Evolutionary conservation across 2,329 filamentous ascomycete genomes (phyloP).

Genomic region (Pyricularia sp.): DNA sequence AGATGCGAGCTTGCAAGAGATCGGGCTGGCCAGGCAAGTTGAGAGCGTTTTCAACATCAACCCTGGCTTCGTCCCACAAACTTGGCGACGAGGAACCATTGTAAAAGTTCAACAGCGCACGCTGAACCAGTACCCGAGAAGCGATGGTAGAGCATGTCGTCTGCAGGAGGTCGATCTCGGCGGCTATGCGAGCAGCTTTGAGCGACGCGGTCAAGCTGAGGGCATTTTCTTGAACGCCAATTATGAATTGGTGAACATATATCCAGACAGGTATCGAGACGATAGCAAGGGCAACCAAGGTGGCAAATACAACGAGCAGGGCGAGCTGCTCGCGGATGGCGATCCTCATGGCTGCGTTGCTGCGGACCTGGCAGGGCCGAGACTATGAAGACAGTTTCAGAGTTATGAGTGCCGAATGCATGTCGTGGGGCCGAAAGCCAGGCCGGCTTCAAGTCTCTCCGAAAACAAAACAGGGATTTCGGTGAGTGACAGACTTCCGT

Average conservation of each 20-base stretch:
- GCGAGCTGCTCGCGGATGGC: conserved; percentile 81
- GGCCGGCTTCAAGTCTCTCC: background rate
- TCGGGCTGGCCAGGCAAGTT: conserved; percentile 41
- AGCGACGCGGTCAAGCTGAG: conserved; percentile 71
- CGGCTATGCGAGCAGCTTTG: conserved; percentile 69
- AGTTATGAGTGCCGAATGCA: conserved; percentile 14
- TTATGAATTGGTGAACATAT: conserved; percentile 41
- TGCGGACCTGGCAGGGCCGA: conserved; percentile 5
- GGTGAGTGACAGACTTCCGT: background rate
- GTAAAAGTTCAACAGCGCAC: conserved; percentile 38
- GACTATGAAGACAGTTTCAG: conserved; percentile 16
- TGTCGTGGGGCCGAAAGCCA: conserved; percentile 8
- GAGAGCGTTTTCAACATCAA: conserved; percentile 62
- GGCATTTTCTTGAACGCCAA: conserved; percentile 40
- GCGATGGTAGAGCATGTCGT: conserved; percentile 60
- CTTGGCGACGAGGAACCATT: conserved; percentile 36
- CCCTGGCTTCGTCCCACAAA: conserved; percentile 47
- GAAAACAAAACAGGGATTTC: background rate
- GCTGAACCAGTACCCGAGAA: conserved; percentile 49
- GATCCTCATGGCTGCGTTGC: conserved; percentile 54
- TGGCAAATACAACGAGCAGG: conserved; percentile 61
- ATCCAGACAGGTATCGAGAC: conserved; percentile 65
- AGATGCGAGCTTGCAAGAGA: conserved; percentile 62
- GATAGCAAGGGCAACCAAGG: conserved; percentile 62
- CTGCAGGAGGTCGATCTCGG: conserved; percentile 67